A percentile compares a stretch with the other conserved stretches of the same genome.
phyloP scores from a whole-genome alignment of 176 grass and related monocot species.

The Melocanna baccifera region DNA sequence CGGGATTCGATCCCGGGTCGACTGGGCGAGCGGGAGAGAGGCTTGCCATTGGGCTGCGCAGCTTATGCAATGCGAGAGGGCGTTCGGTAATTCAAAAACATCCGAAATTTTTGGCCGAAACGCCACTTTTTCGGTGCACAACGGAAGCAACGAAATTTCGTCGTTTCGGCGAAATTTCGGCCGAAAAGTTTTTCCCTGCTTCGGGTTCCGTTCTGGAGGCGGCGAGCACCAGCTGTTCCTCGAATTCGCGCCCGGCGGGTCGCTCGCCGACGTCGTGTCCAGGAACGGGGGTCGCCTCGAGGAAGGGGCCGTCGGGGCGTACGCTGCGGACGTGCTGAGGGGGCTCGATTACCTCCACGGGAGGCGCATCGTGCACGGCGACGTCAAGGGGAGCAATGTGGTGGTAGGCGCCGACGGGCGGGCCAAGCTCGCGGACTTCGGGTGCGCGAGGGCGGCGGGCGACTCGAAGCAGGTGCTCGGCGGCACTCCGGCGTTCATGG shows the following conservation, averaged over 20 bases:
- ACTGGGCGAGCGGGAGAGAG: too few relatives aligned
- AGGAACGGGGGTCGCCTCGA: conserved; percentile 24
- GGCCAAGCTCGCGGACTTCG: conserved; percentile 49
- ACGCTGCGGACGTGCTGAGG: conserved; percentile 21
- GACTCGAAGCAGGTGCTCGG: neutral
- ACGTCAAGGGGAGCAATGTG: conserved; percentile 56
- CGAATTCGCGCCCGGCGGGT: conserved; percentile 55
- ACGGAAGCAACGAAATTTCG: too few relatives aligned
- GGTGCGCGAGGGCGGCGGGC: conserved; percentile 22
- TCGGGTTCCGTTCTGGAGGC: neutral
- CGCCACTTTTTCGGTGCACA: too few relatives aligned
- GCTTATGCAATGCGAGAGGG: too few relatives aligned
- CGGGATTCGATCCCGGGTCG: too few relatives aligned
- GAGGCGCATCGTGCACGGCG: conserved; percentile 41
- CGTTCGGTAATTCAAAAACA: too few relatives aligned
- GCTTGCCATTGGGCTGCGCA: too few relatives aligned
- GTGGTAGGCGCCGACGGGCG: conserved; percentile 35
- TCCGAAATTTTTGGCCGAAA: too few relatives aligned
- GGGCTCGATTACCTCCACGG: conserved; percentile 52
- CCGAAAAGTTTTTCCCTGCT: too few relatives aligned
- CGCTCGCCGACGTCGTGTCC: conserved; percentile 46
- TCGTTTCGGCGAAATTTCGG: too few relatives aligned
- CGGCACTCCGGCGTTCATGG: conserved; percentile 57
- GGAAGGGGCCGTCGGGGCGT: conserved; percentile 20
- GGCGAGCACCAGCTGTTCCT: neutral